Base-by-base conservation (phyloP, 495 filamentous ascomycete species). In the Lophiostoma macrostomum region DNA sequence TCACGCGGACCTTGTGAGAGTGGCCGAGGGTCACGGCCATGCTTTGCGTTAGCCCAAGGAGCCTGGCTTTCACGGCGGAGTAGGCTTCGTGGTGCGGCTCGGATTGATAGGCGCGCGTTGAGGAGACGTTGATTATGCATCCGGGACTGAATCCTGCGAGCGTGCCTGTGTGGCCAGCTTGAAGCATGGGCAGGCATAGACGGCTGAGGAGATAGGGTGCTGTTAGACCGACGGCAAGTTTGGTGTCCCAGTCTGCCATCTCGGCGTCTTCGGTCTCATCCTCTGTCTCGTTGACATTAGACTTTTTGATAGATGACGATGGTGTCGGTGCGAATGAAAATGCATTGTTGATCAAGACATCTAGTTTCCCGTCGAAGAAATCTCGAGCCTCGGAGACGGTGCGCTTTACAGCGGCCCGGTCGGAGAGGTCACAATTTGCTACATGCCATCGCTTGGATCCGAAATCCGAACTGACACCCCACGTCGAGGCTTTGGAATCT, bases 91-190 rank as follows among this genome's bases (percentile, higher is more conserved):
- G 61, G 43, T 68, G 37, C 4, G 58, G 39, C 41, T 68, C 65
- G 28, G 44, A 52, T 60, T 65, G 65, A 45, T 65, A 57, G 0
- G 61, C 66, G 38, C 61, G 66, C 0, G 60, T 66, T 13, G 64
- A 69, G 3, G 61, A 63, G 34, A 69, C 56, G 52, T 65, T 58
- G 28, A 69, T 61, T 16, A 69, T 67, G 23, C 46, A 63, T 10
- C 53, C 56, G 0, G 55, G 29, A 56, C n/a, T n/a, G n/a, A n/a
- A n/a, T n/a, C n/a, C n/a, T n/a, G n/a, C n/a, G n/a, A 41, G 53
- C 24, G 11, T 36, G 1, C 25, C 44, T 58, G 52, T 11, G 49
- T 48, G 35, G 47, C 58, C 35, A 5, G 5, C 27, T 16, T 28
- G 35, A 2, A 58, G 22, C 11, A 58, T 24, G 16, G 54, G 37